Base-by-base conservation (phyloP, 331 rosid genomes). In the Dryas integrifolia region DNA sequence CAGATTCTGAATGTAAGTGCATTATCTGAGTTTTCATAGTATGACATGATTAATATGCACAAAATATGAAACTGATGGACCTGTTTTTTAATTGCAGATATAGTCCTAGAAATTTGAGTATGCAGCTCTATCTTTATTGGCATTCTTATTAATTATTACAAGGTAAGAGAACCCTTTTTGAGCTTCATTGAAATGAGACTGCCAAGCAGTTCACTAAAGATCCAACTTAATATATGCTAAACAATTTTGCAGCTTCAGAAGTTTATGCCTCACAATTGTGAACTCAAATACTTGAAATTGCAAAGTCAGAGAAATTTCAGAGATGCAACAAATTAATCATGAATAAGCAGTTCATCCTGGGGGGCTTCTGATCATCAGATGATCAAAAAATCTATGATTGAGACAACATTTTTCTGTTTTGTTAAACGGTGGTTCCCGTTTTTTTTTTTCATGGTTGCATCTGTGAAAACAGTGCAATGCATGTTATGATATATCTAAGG, bases 1-100 rank as follows among this genome's bases (percentile, higher is more conserved):
- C 99, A 58, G 97, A 95, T 86, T 92, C 99, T 55, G 99, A 95
- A 81, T 95, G 99, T 95, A 80, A 85, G 92, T 72, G 10, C 39
- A 4, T n/a, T 52, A 5, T 52, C 46, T 43, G 4, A 43, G 26
- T 35, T 56, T 44, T 5, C 7, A 26, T 30, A 30, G 35, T 30
- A 18, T 43, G 0, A 0, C 44, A 21, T 43, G 30, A 43, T 63
- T 16, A 11, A 55, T 14, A 0, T 70, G 14, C 26, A 21, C 55
- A 44, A 48, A 24, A 21, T 56, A 59, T 26, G 70, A 41, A 65
- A 45, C 41, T 79, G 73, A 84, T 52, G n/a, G 39, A 69, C 65
- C 44, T 35, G 73, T 78, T 76, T 72, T 21, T 39, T 65, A 41
- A 48, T 78, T 84, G 86, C 97, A 95, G 99, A 89, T 84, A 95